Percentiles rank a stretch among this genome's conserved stretches.
Conservation (phyloP, 2,329 filamentous ascomycete species). For the Hypoxylon sp. region DNA sequence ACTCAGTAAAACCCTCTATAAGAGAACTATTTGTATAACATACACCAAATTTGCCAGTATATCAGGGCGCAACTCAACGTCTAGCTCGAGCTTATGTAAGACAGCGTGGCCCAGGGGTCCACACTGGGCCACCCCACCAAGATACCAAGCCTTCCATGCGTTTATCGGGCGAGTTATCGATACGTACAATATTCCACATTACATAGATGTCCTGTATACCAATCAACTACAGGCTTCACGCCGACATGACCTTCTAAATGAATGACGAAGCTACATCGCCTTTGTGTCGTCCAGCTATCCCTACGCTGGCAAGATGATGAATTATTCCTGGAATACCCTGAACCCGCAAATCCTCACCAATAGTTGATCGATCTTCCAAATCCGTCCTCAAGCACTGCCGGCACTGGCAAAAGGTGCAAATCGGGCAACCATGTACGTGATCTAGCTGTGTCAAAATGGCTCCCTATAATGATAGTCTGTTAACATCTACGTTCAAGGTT, state of each 20-base stretch:
- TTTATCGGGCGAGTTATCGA: background rate
- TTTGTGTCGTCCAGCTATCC: constrained; percentile 11
- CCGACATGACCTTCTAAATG: constrained; percentile 30
- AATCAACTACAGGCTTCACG: background rate
- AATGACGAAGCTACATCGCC: constrained; percentile 14
- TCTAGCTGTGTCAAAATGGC: constrained; percentile 1
- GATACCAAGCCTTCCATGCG: background rate
- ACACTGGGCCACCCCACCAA: background rate
- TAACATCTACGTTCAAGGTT: constrained; percentile 76
- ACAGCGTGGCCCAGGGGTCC: too few species aligned
- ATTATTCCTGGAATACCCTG: constrained; percentile 18
- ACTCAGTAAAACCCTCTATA: background rate
- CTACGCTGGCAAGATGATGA: constrained; percentile 42
- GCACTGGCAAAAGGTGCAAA: constrained; percentile 48
- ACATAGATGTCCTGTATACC: background rate
- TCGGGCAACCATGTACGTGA: constrained; percentile 50
- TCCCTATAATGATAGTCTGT: constrained; percentile 28
- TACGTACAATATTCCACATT: background rate
- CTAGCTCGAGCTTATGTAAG: background rate
- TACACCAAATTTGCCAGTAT: too few species aligned
- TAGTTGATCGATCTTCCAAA: constrained; percentile 41
- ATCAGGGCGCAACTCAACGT: background rate
- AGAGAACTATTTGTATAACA: too few species aligned
- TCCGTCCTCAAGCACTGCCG: constrained; percentile 24
- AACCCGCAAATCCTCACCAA: constrained; percentile 37